Evolutionary conservation across 225 moss, liverwort and hornwort species (phyloP), one percentile per base, ranked within the genome.

Genomic region (Bryoerythrophyllum caledonicum): DNA sequence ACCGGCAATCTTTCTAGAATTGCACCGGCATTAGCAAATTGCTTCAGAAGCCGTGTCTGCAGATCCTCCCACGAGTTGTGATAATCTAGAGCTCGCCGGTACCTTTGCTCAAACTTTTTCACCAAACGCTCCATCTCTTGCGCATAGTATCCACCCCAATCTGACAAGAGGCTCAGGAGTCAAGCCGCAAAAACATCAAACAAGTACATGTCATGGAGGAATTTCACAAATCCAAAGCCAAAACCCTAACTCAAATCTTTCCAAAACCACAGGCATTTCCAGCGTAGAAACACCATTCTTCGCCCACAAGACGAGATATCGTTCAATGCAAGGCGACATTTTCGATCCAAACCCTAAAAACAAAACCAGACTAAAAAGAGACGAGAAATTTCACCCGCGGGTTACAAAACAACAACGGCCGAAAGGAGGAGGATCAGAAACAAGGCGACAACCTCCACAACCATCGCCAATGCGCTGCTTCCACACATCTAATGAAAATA

Each of bases 1-100:
- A 93, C 93, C 64, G 89, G 91, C 30, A 96, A 72, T 82, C 96
- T 93, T 30, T 86, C 91, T 5, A 96, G 76, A 72, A 96, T 96
- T 19, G 91, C 84, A 27, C 78, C 72, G 14, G 93, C 93, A 81
- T 91, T 93, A 11, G 49, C 72, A 38, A 89, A 86, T 23, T 87
- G 87, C 59, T 87, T 87, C 54, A 88, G 58, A 43, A 94, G 79
- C 19, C 90, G 79, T 51, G 75, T 71, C 25, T 92, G 96, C 35
- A 89, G 78, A 34, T 67, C 78, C 72, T 82, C 77, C 96, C 93
- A 93, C 23, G 78, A 79, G 68, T 54, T 80, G 54, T 93, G 86
- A 72, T 90, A 87, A 43, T 90, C 93, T 67, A 82, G 83, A 51
- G 90, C 93, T 63, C 91, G 91, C 67, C 89, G 78, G 72, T 84